Percentiles rank a stretch among this genome's conserved stretches.
phyloP scores from a whole-genome alignment of 495 filamentous ascomycete genomes.

The Penicillium soppii region DNA sequence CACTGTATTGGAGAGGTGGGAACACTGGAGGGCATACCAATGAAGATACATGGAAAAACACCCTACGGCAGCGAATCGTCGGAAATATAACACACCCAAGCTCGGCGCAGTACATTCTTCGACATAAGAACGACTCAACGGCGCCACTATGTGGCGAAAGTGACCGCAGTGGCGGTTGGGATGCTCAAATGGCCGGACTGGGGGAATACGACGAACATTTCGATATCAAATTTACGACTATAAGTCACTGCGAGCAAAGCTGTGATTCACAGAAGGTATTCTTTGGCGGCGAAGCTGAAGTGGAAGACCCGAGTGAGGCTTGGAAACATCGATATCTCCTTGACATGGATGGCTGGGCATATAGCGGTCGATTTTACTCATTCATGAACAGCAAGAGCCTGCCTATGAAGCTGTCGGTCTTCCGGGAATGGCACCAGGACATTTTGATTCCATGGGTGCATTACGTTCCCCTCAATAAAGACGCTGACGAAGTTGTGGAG shows the following conservation, averaged over 20 bases:
- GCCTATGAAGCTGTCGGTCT: conserved; percentile 45
- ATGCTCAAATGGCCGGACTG: neutral
- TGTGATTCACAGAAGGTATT: neutral
- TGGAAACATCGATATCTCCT: conserved; percentile 22
- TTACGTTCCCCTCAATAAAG: conserved; percentile 45
- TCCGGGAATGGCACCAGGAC: conserved; percentile 56
- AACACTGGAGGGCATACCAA: conserved; percentile 34
- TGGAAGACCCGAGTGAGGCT: neutral
- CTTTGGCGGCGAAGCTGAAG: neutral
- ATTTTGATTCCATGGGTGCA: conserved; percentile 53
- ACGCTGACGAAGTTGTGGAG: conserved; percentile 42
- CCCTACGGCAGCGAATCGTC: neutral
- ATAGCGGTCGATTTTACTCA: conserved; percentile 48
- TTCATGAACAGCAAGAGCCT: conserved; percentile 38
- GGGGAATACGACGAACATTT: neutral
- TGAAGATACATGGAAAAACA: neutral
- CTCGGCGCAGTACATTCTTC: neutral
- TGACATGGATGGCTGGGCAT: conserved; percentile 54
- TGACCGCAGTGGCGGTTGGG: neutral
- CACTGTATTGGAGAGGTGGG: conserved; percentile 43
- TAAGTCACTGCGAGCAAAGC: neutral
- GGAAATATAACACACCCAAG: neutral
- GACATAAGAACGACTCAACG: neutral
- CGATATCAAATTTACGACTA: neutral
- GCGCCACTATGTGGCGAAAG: neutral